A percentile compares a stretch with the other conserved stretches of the same genome.
These are phyloP conservation scores for Mucor velutinosus DNA, from an alignment of 371 early-diverging fungal species.

Conservation along the genomic window DNA sequence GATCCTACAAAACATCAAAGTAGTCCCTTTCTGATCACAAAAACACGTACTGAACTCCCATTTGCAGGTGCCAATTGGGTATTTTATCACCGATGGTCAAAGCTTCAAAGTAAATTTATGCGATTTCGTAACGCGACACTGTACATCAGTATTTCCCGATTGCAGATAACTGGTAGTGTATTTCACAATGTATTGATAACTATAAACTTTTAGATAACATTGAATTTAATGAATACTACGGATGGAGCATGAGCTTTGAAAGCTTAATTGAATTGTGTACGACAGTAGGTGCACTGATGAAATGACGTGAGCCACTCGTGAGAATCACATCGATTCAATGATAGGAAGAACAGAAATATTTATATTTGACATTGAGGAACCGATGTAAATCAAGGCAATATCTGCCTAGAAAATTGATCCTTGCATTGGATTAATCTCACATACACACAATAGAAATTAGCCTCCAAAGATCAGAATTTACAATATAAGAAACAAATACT, in stretches of 20 bases:
- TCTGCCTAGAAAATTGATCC: neutral
- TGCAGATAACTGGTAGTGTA: no score
- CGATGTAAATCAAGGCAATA: neutral
- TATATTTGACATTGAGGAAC: conserved; percentile 1
- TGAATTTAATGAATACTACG: no score
- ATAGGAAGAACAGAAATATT: neutral
- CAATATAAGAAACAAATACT: conserved; percentile 6
- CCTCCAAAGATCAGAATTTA: neutral
- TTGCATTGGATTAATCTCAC: neutral
- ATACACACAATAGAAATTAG: neutral
- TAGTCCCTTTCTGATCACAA: no score
- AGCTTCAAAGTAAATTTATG: no score
- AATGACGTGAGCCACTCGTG: neutral
- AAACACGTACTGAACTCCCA: no score
- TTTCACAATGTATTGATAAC: no score
- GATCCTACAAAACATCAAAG: no score
- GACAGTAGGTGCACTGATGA: neutral
- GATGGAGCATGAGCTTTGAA: neutral
- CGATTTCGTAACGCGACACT: no score
- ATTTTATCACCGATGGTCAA: no score
- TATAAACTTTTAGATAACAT: no score
- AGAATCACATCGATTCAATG: neutral
- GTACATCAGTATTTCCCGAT: no score
- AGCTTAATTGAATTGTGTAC: neutral
- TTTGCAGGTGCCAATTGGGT: no score